Evolutionary conservation across 306 rosid species (phyloP).

Genomic region (Cyamopsis tetragonoloba): DNA sequence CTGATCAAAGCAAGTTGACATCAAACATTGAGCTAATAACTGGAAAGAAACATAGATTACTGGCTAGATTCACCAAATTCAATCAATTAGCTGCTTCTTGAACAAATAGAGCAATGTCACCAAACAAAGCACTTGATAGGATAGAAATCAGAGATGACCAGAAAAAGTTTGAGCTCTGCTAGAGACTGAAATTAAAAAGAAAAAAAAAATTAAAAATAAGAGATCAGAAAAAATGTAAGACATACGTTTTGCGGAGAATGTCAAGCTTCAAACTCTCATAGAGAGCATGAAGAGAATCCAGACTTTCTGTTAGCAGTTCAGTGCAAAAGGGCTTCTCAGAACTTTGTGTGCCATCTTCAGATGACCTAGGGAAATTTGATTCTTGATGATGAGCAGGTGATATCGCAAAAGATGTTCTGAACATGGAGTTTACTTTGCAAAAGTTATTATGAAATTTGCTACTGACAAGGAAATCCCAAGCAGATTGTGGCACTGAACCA

Average conservation of each 20-base stretch:
- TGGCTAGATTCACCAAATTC: conserved; percentile 11
- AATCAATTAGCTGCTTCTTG: conserved; percentile 15
- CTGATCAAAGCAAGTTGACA: conserved; percentile 5
- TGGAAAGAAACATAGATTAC: not conserved
- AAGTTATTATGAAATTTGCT: conserved; percentile 76
- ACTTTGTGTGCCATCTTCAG: conserved; percentile 27
- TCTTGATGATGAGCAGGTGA: conserved; percentile 40
- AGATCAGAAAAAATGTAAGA: not conserved
- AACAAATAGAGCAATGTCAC: not conserved
- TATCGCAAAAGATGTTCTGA: conserved; percentile 37
- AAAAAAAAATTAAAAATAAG: not conserved
- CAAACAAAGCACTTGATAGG: not conserved
- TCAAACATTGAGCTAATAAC: not conserved
- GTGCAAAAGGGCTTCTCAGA: conserved; percentile 46
- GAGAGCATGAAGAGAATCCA: conserved; percentile 90
- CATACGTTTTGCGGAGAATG: conserved; percentile 80
- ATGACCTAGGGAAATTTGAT: conserved; percentile 26
- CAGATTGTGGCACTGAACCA: conserved; percentile 38
- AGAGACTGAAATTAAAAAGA: not conserved
- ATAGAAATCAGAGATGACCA: not conserved
- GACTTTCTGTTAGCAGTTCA: conserved; percentile 59
- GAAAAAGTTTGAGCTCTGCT: not conserved
- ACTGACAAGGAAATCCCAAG: conserved; percentile 83
- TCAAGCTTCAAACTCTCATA: conserved; percentile 89
- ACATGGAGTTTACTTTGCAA: conserved; percentile 48